Evolutionary conservation across 2,329 filamentous ascomycete genomes (phyloP), one percentile per base, ranked within the genome.

Genomic region (Neofusicoccum laricinum): DNA sequence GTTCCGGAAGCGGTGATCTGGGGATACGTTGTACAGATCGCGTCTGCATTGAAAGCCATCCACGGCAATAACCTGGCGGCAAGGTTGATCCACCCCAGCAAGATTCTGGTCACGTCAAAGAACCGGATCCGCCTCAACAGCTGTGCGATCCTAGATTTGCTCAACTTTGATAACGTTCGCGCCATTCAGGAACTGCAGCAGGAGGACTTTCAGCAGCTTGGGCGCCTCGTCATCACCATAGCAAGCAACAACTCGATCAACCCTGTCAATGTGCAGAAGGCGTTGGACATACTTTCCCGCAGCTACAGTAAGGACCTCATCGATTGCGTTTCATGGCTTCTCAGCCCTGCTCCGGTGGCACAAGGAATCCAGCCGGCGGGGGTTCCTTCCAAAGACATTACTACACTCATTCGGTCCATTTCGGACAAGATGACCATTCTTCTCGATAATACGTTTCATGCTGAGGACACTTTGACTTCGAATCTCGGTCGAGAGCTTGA

Each of bases 1-100:
- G 67, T 74, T 4, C 72, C 75, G 8, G 74, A 72, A 75, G 86
- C 88, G 64, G 83, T 92, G 1, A 78, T 99, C 1, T 99, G 95
- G 95, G 87, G 88, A 49, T 99, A 98, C 75, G 87, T 97, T 66
- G 90, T 93, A 5, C 95, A 99, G 76, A 89, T 99, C 66, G 89
- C 92, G 43, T 95, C 90, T 68, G 95, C 92, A 0, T 81, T 99
- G 40, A 94, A 92, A 73, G 86, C 90, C 0, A 94, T 99, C 43
- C 95, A 99, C 73, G 84, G 85, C 12, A 86, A 85, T 63, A 90
- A 91, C 19, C 82, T 98, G 45, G 94, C 95, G 21, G 94, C 93
- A 41, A 86, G 93, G 55, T 90, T 94, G 61, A 87, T 99, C 50
- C 92, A 95, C 65, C 84, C 91, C 12, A 94, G 87, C 77, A 98